Conservation (phyloP, 352 stramenopile species). For the Phytophthora cryptogea region DNA sequence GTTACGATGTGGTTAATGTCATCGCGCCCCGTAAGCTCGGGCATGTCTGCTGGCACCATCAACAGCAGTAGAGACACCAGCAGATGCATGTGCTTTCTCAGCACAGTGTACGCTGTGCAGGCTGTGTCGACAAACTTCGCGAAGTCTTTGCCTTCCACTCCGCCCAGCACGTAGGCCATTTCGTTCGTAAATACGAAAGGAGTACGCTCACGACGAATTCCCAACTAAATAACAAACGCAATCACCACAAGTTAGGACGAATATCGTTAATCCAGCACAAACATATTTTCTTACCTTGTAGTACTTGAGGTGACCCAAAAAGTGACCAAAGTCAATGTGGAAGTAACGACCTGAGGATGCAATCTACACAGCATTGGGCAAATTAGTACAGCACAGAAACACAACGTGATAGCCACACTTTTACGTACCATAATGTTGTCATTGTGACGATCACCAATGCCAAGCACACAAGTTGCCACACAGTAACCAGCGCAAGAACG, state of each 20-base stretch:
- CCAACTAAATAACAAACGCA: constrained; percentile 43
- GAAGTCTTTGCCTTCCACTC: constrained; percentile 77
- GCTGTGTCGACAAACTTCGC: constrained; percentile 72
- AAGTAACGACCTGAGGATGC: constrained; percentile 80
- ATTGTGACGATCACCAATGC: constrained; percentile 95
- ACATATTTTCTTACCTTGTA: constrained; percentile 36
- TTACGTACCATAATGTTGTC: constrained; percentile 95
- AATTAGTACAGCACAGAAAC: not conserved
- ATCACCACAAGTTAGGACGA: not conserved
- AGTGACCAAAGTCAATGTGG: constrained; percentile 90
- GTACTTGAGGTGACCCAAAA: constrained; percentile 90
- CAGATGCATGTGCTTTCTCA: constrained; percentile 88
- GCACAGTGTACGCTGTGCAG: constrained; percentile 72
- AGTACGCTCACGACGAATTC: constrained; percentile 80
- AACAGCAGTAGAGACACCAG: constrained; percentile 82
- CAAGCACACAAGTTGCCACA: constrained; percentile 94
- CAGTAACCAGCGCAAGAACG: constrained; percentile 92
- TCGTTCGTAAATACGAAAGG: constrained; percentile 90
- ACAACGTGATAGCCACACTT: constrained; percentile 2
- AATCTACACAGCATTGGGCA: constrained; percentile 43
- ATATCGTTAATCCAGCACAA: not conserved
- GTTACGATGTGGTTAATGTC: constrained; percentile 89
- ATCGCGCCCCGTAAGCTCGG: constrained; percentile 74
- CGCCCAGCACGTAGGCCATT: constrained; percentile 87
- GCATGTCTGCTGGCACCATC: constrained; percentile 90